Evolutionary conservation across 805 yeast species (phyloP).

Genomic region (Metschnikowia reukaufii): DNA sequence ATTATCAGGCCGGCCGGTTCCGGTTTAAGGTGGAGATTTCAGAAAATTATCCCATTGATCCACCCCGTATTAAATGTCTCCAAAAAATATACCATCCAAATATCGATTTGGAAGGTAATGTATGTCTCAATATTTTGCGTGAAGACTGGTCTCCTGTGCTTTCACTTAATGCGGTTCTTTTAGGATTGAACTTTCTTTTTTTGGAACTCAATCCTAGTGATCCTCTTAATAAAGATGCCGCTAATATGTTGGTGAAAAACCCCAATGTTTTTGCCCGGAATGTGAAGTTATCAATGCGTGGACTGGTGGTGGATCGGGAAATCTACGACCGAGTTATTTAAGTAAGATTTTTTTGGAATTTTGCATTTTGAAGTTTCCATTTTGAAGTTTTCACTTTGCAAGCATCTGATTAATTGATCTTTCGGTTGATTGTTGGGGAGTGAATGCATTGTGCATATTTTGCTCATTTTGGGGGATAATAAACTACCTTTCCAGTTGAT

Average conservation of each 20-base stretch:
- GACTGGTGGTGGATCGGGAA: constrained; percentile 60
- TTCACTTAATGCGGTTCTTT: constrained; percentile 73
- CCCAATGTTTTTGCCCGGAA: constrained; percentile 48
- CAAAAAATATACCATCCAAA: constrained; percentile 89
- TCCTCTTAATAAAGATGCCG: constrained; percentile 91
- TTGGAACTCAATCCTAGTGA: constrained; percentile 90
- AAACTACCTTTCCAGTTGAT: too few relatives aligned
- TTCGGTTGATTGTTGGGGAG: too few relatives aligned
- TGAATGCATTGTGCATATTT: too few relatives aligned
- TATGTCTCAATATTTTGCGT: constrained; percentile 85
- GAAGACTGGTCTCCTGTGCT: constrained; percentile 97
- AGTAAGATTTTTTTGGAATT: neutral
- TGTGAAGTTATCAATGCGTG: constrained; percentile 68
- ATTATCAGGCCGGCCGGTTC: constrained; percentile 68
- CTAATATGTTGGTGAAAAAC: constrained; percentile 47
- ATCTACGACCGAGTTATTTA: constrained; percentile 60
- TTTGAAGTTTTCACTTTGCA: too few relatives aligned
- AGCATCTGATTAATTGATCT: too few relatives aligned
- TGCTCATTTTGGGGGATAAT: too few relatives aligned
- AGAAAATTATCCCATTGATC: constrained; percentile 83
- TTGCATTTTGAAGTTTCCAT: too few relatives aligned
- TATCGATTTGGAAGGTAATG: constrained; percentile 85
- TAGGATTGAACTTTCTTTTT: constrained; percentile 83
- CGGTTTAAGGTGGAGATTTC: constrained; percentile 63
- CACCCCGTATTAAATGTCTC: constrained; percentile 78